These are phyloP conservation scores for Eutrema japonicum DNA, from an alignment of 345 rosid species.

Conservation along the genomic window DNA sequence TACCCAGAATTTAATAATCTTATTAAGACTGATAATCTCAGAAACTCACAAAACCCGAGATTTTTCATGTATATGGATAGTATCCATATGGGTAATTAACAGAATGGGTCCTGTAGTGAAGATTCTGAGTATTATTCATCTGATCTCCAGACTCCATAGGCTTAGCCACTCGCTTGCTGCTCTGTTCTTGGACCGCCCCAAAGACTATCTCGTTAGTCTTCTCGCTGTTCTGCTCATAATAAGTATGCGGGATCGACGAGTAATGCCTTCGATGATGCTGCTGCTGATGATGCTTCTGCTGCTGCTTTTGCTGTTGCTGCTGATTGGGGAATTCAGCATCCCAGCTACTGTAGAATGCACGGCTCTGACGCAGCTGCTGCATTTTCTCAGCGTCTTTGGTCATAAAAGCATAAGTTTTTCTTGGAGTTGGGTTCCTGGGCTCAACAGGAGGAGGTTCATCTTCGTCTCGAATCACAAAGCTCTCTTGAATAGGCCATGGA, in stretches of 20 bases:
- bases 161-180: slow-evolving; percentile 56
- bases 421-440: slow-evolving; percentile 78
- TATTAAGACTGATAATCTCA: slow-evolving; percentile 25
- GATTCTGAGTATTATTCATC: slow-evolving; percentile 47
- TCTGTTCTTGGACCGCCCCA: slow-evolving; percentile 86
- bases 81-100: slow-evolving; percentile 53
- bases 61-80: slow-evolving; percentile 49
- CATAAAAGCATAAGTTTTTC: slow-evolving; percentile 93
- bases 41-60: slow-evolving; percentile 18
- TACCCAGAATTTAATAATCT: slow-evolving; percentile 36
- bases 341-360: slow-evolving; percentile 72
- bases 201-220: slow-evolving; percentile 81
- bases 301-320: slow-evolving; percentile 56
- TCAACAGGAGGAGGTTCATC: slow-evolving; percentile 92
- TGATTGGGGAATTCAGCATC: slow-evolving; percentile 60
- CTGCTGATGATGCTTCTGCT: slow-evolving; percentile 56
- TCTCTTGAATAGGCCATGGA: slow-evolving; percentile 90
- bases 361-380: slow-evolving; percentile 86
- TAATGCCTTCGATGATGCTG: slow-evolving; percentile 69
- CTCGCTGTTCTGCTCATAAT: slow-evolving; percentile 75
- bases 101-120: slow-evolving; percentile 52
- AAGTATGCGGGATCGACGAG: slow-evolving; percentile 71
- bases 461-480: slow-evolving; percentile 72
- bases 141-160: slow-evolving; percentile 62
- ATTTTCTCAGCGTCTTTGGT: slow-evolving; percentile 89